A percentile compares a stretch with the other conserved stretches of the same genome.
Evolutionary conservation across 2,329 filamentous ascomycete genomes (phyloP).

Genomic region (Ophiostoma quercus): DNA sequence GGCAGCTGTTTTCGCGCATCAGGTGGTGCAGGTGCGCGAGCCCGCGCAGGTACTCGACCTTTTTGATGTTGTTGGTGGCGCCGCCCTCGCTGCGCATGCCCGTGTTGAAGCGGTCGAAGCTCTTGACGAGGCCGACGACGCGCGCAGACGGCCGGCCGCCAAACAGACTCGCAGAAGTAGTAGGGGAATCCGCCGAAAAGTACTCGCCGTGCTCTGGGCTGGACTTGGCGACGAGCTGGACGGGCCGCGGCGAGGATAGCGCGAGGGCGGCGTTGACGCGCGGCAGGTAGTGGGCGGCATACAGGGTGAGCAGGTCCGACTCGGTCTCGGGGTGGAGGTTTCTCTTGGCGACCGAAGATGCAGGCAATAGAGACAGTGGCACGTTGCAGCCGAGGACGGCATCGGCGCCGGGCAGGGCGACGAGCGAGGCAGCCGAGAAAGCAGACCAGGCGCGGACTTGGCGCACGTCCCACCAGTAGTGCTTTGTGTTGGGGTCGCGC

Average conservation of each 20-base stretch:
- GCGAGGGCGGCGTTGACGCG: slow-evolving; percentile 82
- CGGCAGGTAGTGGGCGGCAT: slow-evolving; percentile 71
- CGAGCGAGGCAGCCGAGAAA: slow-evolving; percentile 69
- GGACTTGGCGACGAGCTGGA: slow-evolving; percentile 38
- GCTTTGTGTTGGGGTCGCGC: slow-evolving; percentile 63
- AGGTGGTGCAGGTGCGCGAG: slow-evolving; percentile 80
- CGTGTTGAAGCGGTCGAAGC: slow-evolving; percentile 91
- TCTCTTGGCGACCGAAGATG: slow-evolving; percentile 43
- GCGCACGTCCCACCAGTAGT: slow-evolving; percentile 96
- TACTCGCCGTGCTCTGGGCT: slow-evolving; percentile 35
- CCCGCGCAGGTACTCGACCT: slow-evolving; percentile 82
- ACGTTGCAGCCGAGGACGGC: slow-evolving; percentile 67
- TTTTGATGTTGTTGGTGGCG: slow-evolving; percentile 59
- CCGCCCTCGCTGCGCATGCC: slow-evolving; percentile 76
- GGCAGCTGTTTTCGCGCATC: slow-evolving; percentile 89
- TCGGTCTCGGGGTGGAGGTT: slow-evolving; percentile 70
- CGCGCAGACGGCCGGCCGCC: slow-evolving; percentile 45
- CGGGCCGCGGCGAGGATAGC: slow-evolving; percentile 64
- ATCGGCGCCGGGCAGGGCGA: slow-evolving; percentile 65
- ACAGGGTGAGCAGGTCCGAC: slow-evolving; percentile 66
- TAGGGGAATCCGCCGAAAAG: slow-evolving; percentile 46
- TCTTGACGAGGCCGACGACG: slow-evolving; percentile 68
- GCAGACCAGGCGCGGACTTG: slow-evolving; percentile 77
- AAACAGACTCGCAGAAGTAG: slow-evolving; percentile 32
- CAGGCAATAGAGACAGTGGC: slow-evolving; percentile 55